Evolutionary conservation across 352 stramenopile genomes (phyloP).

Genomic region (Blastocystis sp.): DNA sequence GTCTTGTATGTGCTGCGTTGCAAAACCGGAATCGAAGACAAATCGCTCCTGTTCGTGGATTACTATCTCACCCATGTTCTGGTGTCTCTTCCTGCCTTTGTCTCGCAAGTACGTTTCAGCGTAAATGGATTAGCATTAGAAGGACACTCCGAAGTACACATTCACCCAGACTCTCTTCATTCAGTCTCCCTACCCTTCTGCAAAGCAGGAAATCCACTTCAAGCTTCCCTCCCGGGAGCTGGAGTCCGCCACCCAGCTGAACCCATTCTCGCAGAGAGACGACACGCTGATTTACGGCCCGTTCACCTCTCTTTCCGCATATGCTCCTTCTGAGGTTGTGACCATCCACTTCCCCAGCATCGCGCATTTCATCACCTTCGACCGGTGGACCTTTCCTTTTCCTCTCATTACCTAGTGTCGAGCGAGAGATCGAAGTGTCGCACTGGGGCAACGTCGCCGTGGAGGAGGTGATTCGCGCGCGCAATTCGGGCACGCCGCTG

Average conservation of each 20-base stretch:
- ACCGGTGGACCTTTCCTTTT: background rate
- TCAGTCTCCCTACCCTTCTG: conserved; percentile 13
- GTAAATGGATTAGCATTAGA: too few species aligned
- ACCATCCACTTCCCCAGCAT: conserved; percentile 50
- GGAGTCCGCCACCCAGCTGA: background rate
- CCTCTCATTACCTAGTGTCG: background rate
- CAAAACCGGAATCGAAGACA: background rate
- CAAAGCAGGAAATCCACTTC: conserved; percentile 9
- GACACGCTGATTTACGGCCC: background rate
- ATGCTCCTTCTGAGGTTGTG: background rate
- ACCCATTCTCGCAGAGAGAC: background rate
- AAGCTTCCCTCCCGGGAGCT: background rate
- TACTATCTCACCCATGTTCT: conserved; percentile 50
- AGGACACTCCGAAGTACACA: conserved; percentile 40
- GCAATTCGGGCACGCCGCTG: conserved; percentile 71
- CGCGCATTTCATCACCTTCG: conserved; percentile 61
- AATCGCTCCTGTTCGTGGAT: background rate
- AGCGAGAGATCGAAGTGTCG: conserved; percentile 74
- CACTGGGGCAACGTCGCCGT: conserved; percentile 74
- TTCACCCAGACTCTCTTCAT: background rate
- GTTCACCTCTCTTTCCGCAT: background rate
- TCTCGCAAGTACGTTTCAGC: too few species aligned
- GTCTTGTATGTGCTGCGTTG: background rate
- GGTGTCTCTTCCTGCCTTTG: conserved; percentile 3
- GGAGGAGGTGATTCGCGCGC: conserved; percentile 71